Percentiles rank a stretch among this genome's conserved stretches.
Evolutionary conservation across 805 yeast species (phyloP).

Genomic region (Metschnikowia lunata): DNA sequence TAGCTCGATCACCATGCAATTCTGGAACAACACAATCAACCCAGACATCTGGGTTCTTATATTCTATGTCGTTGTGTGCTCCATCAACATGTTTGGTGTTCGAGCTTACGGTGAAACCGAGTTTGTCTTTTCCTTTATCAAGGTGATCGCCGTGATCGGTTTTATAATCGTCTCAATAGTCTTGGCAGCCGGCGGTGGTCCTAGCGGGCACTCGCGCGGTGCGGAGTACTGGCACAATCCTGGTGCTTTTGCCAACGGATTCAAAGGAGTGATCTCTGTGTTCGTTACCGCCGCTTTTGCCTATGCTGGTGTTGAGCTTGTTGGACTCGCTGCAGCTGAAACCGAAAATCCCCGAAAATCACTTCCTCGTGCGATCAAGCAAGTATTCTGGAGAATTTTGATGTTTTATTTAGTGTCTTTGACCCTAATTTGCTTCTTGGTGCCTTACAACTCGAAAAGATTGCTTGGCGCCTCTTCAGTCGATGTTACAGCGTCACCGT

Average conservation of each 20-base stretch:
- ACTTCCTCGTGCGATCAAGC: constrained; percentile 72
- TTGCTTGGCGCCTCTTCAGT: constrained; percentile 48
- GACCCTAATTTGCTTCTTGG: constrained; percentile 58
- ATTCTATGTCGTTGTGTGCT: constrained; percentile 44
- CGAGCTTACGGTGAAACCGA: constrained; percentile 56
- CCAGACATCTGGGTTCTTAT: constrained; percentile 47
- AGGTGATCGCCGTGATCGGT: constrained; percentile 46
- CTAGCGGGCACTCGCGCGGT: constrained; percentile 51
- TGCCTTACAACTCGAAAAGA: constrained; percentile 50
- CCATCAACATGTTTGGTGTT: constrained; percentile 50
- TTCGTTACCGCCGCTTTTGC: constrained; percentile 76
- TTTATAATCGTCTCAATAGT: constrained; percentile 47
- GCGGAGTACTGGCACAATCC: constrained; percentile 58
- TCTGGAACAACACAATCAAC: constrained; percentile 16
- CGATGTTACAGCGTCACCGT: constrained; percentile 69
- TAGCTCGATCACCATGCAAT: constrained; percentile 37
- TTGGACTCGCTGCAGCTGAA: constrained; percentile 76
- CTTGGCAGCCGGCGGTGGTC: constrained; percentile 53
- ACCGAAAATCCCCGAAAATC: constrained; percentile 61
- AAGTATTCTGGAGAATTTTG: constrained; percentile 78
- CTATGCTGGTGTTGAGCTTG: constrained; percentile 70
- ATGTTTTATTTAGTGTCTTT: constrained; percentile 60
- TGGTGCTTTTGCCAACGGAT: constrained; percentile 63
- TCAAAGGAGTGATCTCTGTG: constrained; percentile 70
- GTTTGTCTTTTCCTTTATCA: constrained; percentile 44